Evolutionary conservation across 805 yeast genomes (phyloP), one percentile per base, ranked within the genome.

Genomic region (Metschnikowia baotianmanensis): DNA sequence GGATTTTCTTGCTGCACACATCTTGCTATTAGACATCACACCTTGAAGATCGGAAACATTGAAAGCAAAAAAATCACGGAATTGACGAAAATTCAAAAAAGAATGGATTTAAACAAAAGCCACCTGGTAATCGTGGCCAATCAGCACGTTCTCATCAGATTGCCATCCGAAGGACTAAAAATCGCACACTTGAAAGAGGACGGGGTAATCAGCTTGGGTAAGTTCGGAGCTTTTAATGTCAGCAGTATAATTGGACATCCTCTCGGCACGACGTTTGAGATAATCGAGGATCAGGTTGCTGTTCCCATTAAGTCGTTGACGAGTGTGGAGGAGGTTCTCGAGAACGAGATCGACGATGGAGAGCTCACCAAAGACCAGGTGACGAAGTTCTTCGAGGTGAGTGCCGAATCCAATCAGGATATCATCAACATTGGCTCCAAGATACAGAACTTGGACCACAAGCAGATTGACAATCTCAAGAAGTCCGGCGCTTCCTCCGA

Each of bases 251-350:
- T 91, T 29, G 97, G 96, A 3, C 82, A 72, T 53, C 84, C 89
- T 5, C 85, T 77, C 55, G 99, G 98, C 1, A 91, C 86, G 51
- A 79, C 95, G 1, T 93, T 90, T 64, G 97, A 91, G 56, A 83
- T 91, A 31, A 56, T 72, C 21, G 86, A 80, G 31, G 80, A 77
- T 44, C 67, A 67, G 25, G 54, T 58, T 21, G 78, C 79, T 10
- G 63, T 61, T 30, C 81, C 84, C 3, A 72, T 80, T 28, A 61
- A 64, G 42, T 63, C 73, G 34, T 56, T 69, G 43, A 57, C 65
- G 4, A 42, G 47, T 12, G 45, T 35, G 17, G 51, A 47, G 8
- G 39, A 25, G 6, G 50, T 47, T 4, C 28, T 35, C n/a, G 48
- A 45, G 29, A 48, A 42, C 12, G 59, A 48, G 31, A 43, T 46